A percentile compares a stretch with the other conserved stretches of the same genome.
Evolutionary conservation across 2,329 filamentous ascomycete species (phyloP).

Genomic region (Colletotrichum theobromicola): DNA sequence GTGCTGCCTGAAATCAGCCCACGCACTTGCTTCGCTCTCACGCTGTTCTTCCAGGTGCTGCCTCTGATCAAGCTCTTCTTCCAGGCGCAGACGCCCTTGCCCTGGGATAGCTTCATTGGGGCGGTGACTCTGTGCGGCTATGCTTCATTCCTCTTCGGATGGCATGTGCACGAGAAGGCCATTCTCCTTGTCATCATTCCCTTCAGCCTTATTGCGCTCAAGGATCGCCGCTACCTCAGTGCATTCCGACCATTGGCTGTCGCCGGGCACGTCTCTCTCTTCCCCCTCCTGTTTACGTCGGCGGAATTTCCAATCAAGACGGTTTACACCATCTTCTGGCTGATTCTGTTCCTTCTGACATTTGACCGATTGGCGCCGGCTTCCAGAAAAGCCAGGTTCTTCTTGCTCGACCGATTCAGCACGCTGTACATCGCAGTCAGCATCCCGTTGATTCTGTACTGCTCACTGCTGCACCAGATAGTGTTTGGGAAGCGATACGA

Average conservation of each 20-base stretch:
- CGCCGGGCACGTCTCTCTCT: conserved; percentile 92
- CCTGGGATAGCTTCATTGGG: conserved; percentile 88
- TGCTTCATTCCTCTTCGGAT: conserved; percentile 95
- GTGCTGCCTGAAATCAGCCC: conserved; percentile 88
- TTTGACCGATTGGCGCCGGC: conserved; percentile 91
- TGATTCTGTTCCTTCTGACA: conserved; percentile 81
- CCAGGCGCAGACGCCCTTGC: conserved; percentile 61
- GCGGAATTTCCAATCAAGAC: conserved; percentile 95
- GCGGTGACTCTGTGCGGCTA: conserved; percentile 93
- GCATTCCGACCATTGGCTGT: conserved; percentile 93
- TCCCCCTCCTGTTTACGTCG: conserved; percentile 89
- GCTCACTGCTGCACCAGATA: conserved; percentile 81
- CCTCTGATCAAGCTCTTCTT: conserved; percentile 84
- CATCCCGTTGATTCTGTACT: conserved; percentile 88
- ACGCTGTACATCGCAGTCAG: conserved; percentile 88
- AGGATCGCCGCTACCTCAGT: conserved; percentile 86
- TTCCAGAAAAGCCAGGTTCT: conserved; percentile 79
- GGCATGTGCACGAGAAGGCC: conserved; percentile 98
- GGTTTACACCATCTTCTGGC: conserved; percentile 90
- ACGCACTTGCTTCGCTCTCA: conserved; percentile 79
- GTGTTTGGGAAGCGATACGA: conserved; percentile 84
- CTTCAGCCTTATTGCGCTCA: conserved; percentile 89
- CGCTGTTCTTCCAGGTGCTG: conserved; percentile 80
- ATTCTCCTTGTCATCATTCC: conserved; percentile 93
- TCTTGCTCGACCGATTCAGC: conserved; percentile 89